Percentiles rank a stretch among this genome's conserved stretches.
Evolutionary conservation across 2,329 filamentous ascomycete genomes (phyloP).

Genomic region (Apiospora sp.): DNA sequence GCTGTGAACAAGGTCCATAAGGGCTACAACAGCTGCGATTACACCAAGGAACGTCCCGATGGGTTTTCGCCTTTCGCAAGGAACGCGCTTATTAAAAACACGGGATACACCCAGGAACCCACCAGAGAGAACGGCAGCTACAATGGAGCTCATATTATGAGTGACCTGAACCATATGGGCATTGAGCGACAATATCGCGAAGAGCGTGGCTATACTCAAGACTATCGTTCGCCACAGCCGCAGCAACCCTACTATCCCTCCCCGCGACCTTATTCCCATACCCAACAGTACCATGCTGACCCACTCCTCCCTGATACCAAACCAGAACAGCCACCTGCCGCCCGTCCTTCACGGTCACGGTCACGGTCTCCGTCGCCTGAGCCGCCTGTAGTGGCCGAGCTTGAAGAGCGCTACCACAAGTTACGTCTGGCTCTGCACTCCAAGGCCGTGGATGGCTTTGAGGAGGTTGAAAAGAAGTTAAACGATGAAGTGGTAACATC

Average conservation of each 20-base stretch:
- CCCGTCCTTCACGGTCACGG: constrained; percentile 27
- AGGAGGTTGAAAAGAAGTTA: constrained; percentile 32
- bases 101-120: not conserved
- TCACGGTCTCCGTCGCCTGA: constrained; percentile 30
- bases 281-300: not conserved
- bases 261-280: not conserved
- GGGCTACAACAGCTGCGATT: not conserved
- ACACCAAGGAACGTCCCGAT: not conserved
- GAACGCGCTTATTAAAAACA: not conserved
- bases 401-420: constrained; percentile 35
- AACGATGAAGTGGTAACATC: constrained; percentile 27
- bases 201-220: constrained; percentile 2
- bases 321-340: not conserved
- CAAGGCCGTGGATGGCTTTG: constrained; percentile 33
- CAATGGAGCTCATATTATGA: not conserved
- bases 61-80: not conserved
- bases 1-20: not conserved
- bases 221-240: constrained; percentile 27
- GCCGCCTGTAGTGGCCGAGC: constrained; percentile 31
- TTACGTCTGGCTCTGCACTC: constrained; percentile 39
- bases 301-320: not conserved
- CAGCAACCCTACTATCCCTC: constrained; percentile 28
- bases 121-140: not conserved
- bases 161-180: not conserved
- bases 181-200: not conserved